A percentile compares a stretch with the other conserved stretches of the same genome.
These are phyloP conservation scores for Silene conica DNA, from an alignment of 148 eudicot species.

Conservation along the genomic window DNA sequence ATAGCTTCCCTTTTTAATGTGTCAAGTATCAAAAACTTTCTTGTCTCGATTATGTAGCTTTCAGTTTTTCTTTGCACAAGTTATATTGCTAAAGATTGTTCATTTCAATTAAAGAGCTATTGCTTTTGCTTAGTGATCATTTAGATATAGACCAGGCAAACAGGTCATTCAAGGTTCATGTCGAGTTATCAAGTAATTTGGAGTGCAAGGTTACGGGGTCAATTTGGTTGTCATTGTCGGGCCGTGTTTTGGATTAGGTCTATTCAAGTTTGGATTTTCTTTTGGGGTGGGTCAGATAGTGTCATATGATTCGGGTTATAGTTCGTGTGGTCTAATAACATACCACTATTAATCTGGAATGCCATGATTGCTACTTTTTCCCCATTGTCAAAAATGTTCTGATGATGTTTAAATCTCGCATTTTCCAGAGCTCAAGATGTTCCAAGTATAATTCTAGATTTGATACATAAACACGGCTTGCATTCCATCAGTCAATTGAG, in stretches of 20 bases:
- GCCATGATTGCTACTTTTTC: background rate
- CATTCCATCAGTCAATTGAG: background rate
- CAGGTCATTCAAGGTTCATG: no score
- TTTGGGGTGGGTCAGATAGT: background rate
- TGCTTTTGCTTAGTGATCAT: background rate
- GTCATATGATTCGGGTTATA: background rate
- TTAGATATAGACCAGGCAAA: background rate
- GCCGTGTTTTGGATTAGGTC: background rate
- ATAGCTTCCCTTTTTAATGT: no score
- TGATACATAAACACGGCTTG: no score
- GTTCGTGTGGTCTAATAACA: background rate
- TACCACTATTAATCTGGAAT: background rate
- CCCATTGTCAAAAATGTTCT: background rate
- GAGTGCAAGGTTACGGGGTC: no score
- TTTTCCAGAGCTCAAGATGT: slow-evolving; percentile 18
- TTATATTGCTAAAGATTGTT: no score
- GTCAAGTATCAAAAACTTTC: no score
- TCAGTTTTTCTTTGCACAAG: no score
- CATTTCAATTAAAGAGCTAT: no score
- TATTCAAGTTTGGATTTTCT: background rate
- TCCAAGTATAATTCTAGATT: background rate
- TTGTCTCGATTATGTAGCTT: no score
- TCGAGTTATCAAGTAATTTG: no score
- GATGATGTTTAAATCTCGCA: background rate
- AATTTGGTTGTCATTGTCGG: background rate